Conservation (phyloP, 2,329 filamentous ascomycete species). For the Fusarium temperatum region DNA sequence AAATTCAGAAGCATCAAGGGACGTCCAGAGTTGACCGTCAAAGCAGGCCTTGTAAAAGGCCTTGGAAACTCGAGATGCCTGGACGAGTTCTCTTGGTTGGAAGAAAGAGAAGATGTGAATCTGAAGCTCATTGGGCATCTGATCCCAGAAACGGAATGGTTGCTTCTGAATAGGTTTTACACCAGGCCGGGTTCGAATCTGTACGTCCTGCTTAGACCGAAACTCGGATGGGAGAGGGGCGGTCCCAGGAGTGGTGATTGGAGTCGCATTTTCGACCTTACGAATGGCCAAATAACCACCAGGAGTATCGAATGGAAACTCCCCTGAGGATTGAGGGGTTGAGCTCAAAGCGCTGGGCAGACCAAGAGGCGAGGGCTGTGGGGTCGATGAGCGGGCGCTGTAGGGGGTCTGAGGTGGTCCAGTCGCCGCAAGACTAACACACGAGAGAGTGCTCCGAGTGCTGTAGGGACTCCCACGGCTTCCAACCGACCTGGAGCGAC, state of each 20-base stretch:
- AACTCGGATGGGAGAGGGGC: constrained; percentile 72
- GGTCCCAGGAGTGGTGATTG: constrained; percentile 54
- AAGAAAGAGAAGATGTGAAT: constrained; percentile 81
- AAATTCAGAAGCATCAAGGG: constrained; percentile 84
- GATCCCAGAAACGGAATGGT: constrained; percentile 76
- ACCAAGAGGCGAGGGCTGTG: constrained; percentile 53
- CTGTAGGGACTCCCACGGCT: constrained; percentile 77
- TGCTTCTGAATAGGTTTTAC: constrained; percentile 42
- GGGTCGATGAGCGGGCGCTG: constrained; percentile 44
- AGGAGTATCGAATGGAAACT: constrained; percentile 53
- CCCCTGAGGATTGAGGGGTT: constrained; percentile 51
- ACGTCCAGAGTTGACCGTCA: constrained; percentile 92
- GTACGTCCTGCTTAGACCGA: constrained; percentile 51
- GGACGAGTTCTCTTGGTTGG: constrained; percentile 81
- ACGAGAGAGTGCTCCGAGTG: constrained; percentile 60
- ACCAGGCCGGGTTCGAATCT: constrained; percentile 26
- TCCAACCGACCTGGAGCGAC: constrained; percentile 71
- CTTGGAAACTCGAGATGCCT: constrained; percentile 79
- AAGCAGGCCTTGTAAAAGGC: constrained; percentile 85
- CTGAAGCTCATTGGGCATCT: constrained; percentile 84
- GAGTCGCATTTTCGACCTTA: constrained; percentile 62
- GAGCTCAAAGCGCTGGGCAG: constrained; percentile 49
- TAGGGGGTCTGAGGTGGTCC: constrained; percentile 43
- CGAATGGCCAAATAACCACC: constrained; percentile 62
- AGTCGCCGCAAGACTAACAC: constrained; percentile 60